Evolutionary conservation across 2,329 filamentous ascomycete genomes (phyloP).

Genomic region (Epichloe gansuensis): DNA sequence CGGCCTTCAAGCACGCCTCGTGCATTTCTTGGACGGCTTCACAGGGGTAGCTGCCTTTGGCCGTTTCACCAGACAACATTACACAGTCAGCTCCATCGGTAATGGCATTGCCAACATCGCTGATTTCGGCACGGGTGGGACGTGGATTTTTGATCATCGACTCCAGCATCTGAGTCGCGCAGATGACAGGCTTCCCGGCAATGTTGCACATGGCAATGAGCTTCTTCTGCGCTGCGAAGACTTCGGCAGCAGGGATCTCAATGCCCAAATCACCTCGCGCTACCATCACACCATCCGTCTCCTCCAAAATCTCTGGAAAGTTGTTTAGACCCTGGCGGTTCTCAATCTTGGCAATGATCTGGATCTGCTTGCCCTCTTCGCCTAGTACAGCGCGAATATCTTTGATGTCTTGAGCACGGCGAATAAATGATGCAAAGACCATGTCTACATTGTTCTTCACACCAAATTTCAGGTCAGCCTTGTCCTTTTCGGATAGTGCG

Average conservation of each 20-base stretch:
- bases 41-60: constrained; percentile 88
- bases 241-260: constrained; percentile 95
- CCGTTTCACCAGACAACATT: constrained; percentile 98
- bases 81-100: constrained; percentile 97
- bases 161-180: constrained; percentile 98
- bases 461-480: constrained; percentile 83
- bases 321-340: constrained; percentile 99
- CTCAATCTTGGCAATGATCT: constrained; percentile 99
- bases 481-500: constrained; percentile 95
- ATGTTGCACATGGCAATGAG: constrained; percentile 99
- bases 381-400: constrained; percentile 88
- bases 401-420: constrained; percentile 80
- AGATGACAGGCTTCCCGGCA: constrained; percentile 96
- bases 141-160: constrained; percentile 99
- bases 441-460: constrained; percentile 99
- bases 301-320: constrained; percentile 90
- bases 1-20: constrained; percentile 90
- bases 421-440: constrained; percentile 98
- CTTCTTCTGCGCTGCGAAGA: constrained; percentile 99
- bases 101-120: constrained; percentile 94
- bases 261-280: constrained; percentile 93
- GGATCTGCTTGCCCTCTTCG: constrained; percentile 84
- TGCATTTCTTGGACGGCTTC: constrained; percentile 97
- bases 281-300: constrained; percentile 99
- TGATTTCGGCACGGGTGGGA: constrained; percentile 95